Conservation (phyloP, 179 eudicot species). For the Beta corolliflora region DNA sequence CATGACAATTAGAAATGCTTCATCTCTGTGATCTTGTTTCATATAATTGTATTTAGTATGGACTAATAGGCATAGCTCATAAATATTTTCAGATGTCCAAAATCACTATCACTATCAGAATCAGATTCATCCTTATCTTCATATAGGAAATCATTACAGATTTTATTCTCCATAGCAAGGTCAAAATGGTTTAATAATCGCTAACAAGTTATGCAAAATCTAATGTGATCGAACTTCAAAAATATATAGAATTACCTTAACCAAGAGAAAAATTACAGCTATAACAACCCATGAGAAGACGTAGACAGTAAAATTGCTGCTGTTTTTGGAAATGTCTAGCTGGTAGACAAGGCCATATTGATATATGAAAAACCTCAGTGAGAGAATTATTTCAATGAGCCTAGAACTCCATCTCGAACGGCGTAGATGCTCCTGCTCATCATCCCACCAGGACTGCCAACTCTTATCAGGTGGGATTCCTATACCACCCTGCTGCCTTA, state of each 20-base stretch:
- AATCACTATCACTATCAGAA: background rate
- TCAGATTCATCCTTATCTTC: background rate
- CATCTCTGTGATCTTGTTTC: background rate
- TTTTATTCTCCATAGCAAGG: background rate
- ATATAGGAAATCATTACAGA: too few species aligned
- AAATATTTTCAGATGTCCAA: too few species aligned
- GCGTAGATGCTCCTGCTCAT: constrained; percentile 76
- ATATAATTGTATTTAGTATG: background rate
- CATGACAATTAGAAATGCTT: background rate
- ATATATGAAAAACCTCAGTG: constrained; percentile 81
- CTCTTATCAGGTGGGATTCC: constrained; percentile 93
- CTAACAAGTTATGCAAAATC: background rate
- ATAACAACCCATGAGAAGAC: constrained; percentile 94
- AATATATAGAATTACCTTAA: constrained; percentile 57
- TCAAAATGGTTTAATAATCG: background rate
- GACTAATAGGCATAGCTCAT: background rate
- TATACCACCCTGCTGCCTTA: constrained; percentile 83
- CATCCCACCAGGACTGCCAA: constrained; percentile 99
- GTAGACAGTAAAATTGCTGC: constrained; percentile 71
- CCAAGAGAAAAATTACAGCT: constrained; percentile 61
- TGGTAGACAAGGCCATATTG: constrained; percentile 98
- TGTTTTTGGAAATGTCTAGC: constrained; percentile 77
- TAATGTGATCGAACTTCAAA: background rate
- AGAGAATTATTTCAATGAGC: constrained; percentile 67
- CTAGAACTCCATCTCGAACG: constrained; percentile 60